Percentiles rank a stretch among this genome's conserved stretches.
phyloP scores from a whole-genome alignment of 2,329 filamentous ascomycete species.

The Aspergillus aculeatinus region DNA sequence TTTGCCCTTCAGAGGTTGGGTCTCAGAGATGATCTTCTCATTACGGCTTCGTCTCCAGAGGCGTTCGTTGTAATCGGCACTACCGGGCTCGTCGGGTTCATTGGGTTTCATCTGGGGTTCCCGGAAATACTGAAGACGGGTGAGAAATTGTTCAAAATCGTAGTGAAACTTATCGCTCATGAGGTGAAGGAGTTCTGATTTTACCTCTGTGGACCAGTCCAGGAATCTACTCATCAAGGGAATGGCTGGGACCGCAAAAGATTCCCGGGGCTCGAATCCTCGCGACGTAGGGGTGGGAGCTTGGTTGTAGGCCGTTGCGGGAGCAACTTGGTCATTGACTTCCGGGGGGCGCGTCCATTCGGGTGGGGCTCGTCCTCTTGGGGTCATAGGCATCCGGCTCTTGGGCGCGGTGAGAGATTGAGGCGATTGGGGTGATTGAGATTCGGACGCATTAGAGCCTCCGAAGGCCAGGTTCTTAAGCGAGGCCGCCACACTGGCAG shows the following conservation, averaged over 20 bases:
- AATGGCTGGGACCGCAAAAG: conserved; percentile 60
- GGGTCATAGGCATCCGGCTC: conserved; percentile 41
- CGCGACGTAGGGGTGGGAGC: conserved; percentile 78
- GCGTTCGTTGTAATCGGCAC: conserved; percentile 91
- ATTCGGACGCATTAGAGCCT: conserved; percentile 37
- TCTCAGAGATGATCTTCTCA: conserved; percentile 86
- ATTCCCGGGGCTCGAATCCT: conserved; percentile 64
- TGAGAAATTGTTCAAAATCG: conserved; percentile 28
- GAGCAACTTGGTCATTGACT: conserved; percentile 67
- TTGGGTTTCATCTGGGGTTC: conserved; percentile 97
- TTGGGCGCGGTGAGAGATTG: conserved; percentile 31
- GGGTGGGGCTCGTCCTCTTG: conserved; percentile 52
- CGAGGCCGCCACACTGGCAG: conserved; percentile 64
- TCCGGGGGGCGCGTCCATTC: conserved; percentile 69
- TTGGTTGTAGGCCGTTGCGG: conserved; percentile 69
- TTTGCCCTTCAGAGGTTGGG: conserved; percentile 87
- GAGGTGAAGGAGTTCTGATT: conserved; percentile 20
- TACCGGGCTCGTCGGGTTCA: conserved; percentile 93
- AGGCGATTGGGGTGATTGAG: conserved; percentile 24
- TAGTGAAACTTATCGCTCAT: conserved; percentile 12
- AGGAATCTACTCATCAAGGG: conserved; percentile 82
- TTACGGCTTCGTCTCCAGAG: conserved; percentile 92
- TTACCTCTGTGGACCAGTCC: conserved; percentile 85
- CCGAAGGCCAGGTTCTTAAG: conserved; percentile 62
- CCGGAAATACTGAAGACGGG: conserved; percentile 70